Base-by-base conservation (phyloP, 176 grass and related monocot genomes). In the Eleusine indica region DNA sequence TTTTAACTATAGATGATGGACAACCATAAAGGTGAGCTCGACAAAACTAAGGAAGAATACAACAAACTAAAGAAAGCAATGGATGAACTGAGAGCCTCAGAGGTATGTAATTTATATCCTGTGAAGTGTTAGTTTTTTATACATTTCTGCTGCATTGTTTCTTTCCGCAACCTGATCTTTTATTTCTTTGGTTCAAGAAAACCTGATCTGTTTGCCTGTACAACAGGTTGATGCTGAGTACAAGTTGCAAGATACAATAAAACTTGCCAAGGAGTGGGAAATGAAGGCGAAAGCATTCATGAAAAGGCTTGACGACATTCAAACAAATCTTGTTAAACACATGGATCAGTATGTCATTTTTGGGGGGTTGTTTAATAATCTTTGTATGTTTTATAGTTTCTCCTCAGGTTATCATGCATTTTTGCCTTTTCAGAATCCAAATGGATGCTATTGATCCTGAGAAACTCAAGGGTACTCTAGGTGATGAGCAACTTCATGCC, bases 41-140 rank as follows among this genome's bases (percentile, higher is more conserved):
- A 94, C 74, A 90, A 87, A 88, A 96, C 96, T 87, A 99, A 99
- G 86, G 89, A 73, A 73, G 82, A 99, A 25, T 99, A 89, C 61
- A 99, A 90, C 71, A 84, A 89, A 86, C 37, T 91, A 66, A 95
- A 96, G 87, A 95, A 93, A 87, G 87, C 76, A 56, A 86, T 99
- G 93, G 89, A 96, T 80, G 93, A 89, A 74, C 85, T 99, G 66
- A 90, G 96, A 70, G 87, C 91, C 65, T 77, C 82, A 0, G 96
- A 99, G 87, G 96, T 99, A 61, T 71, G 70, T 69, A 71, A 77
- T 42, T 54, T 63, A 3, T 75, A 76, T 58, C 21, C 56, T 70
- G 15, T 65, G 80, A 60, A 73, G 30, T 74, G 11, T 72, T 82
- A 37, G 44, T 47, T 80, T 52, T 47, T 40, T 79, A 66, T 47